phyloP scores from a whole-genome alignment of 2,329 filamentous ascomycete genomes.

The Cytospora leucostoma region DNA sequence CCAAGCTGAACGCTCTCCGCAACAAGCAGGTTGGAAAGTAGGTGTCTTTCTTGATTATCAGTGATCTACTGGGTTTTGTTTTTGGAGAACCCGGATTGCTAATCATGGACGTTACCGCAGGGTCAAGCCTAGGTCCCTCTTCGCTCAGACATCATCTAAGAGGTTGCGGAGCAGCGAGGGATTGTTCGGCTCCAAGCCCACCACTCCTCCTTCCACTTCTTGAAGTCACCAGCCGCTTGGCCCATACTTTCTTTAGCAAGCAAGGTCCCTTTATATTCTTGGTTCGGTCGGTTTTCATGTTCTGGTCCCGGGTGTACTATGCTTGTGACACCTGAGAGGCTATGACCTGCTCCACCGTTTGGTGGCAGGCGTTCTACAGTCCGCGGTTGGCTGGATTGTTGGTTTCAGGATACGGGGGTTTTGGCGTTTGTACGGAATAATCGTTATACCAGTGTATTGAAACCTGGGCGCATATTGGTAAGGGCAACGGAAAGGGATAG shows the following conservation, averaged over 20 bases:
- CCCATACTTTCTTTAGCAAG: not conserved
- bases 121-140: slow-evolving; percentile 68
- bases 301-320: slow-evolving; percentile 5
- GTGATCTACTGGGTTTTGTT: not conserved
- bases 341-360: slow-evolving; percentile 1
- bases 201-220: slow-evolving; percentile 19
- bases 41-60: slow-evolving; percentile 36
- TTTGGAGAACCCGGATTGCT: not conserved
- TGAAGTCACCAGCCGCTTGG: not conserved
- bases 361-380: slow-evolving; percentile 1
- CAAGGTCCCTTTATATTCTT: slow-evolving; percentile 18
- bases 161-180: slow-evolving; percentile 53
- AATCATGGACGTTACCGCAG: slow-evolving; percentile 39
- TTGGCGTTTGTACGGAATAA: slow-evolving; percentile 25
- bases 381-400: slow-evolving; percentile 4
- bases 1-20: slow-evolving; percentile 79
- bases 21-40: slow-evolving; percentile 80
- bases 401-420: slow-evolving; percentile 20
- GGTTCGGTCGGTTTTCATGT: not conserved
- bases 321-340: slow-evolving; percentile 1
- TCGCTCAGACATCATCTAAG: slow-evolving; percentile 66
- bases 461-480: not conserved
- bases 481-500: slow-evolving; percentile 4
- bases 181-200: slow-evolving; percentile 38
- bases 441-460: slow-evolving; percentile 21